Percentiles rank a stretch among this genome's conserved stretches.
These are phyloP conservation scores for Botrytis galanthina DNA, from an alignment of 2,329 filamentous ascomycete species.

Conservation along the genomic window DNA sequence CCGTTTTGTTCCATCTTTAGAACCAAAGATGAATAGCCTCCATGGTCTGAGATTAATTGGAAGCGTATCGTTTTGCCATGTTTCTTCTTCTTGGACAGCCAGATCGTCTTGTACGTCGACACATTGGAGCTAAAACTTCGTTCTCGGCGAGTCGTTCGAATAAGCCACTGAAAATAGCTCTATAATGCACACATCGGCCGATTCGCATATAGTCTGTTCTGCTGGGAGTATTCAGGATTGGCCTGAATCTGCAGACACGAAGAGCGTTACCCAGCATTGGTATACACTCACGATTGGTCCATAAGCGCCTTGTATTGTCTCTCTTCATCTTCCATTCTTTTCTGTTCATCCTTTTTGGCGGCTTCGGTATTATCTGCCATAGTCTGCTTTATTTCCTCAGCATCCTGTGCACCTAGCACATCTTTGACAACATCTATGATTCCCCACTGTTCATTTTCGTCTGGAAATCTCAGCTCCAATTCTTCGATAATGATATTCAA, in stretches of 20 bases:
- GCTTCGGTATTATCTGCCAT: slow-evolving; percentile 14
- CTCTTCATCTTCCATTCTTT: slow-evolving; percentile 8
- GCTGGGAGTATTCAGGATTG: background rate
- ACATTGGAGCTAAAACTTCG: background rate
- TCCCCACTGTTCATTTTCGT: slow-evolving; percentile 54
- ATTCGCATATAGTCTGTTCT: background rate
- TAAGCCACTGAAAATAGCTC: background rate
- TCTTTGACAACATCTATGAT: slow-evolving; percentile 57
- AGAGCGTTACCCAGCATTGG: background rate
- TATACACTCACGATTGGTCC: background rate
- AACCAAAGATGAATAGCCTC: background rate
- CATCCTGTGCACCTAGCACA: slow-evolving; percentile 49
- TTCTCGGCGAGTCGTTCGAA: background rate
- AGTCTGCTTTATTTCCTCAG: slow-evolving; percentile 26
- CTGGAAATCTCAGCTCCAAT: slow-evolving; percentile 57
- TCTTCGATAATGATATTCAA: slow-evolving; percentile 66
- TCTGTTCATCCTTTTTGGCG: slow-evolving; percentile 8
- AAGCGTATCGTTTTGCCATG: background rate
- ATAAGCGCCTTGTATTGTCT: background rate
- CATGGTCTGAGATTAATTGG: background rate
- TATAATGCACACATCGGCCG: background rate
- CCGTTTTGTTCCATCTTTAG: background rate
- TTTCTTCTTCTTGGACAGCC: background rate
- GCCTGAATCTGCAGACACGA: background rate
- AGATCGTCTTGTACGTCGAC: background rate